Evolutionary conservation across 805 yeast species (phyloP), one percentile per base, ranked within the genome.

Genomic region (Zygotorulaspora danielsina): DNA sequence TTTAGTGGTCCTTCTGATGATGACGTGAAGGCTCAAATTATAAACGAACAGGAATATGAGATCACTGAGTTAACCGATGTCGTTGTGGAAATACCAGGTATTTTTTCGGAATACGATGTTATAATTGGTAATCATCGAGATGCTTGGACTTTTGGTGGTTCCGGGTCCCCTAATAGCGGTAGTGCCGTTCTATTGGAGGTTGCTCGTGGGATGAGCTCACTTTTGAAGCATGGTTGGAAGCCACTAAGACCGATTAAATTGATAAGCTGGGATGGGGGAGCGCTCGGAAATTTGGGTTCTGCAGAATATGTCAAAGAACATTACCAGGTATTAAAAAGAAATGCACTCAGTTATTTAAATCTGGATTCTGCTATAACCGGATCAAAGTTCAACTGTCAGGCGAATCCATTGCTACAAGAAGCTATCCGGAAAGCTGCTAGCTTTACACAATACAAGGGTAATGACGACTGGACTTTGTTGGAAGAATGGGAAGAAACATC

Each of bases 221-320:
- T 78, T 32, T 49, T 61, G 6, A 57, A 66, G 32, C 55, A 62
- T 5, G 83, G 82, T 1, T 85, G 89, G 89, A 74, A 72, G 52
- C 94, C 94, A 8, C 58, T 74, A 36, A 67, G 93, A 52, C 76
- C 88, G 0, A 79, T 86, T 17, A 69, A 76, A 38, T 67, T 86
- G 32, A 81, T 81, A 0, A 78, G 84, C 19, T 86, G 88, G 88
- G 95, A 86, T 61, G 94, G 85, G 24, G 88, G 79, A 48, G 86
- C 80, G 53, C 75, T 74, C 46, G 90, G 84, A 0, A 64, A 78
- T 39, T 48, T 85, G 20, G 95, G 95, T 1, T 78, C 88, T 0
- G 80, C 93, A 0, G 93, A 85, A 52, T 83, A 72, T 65, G 87
- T 81, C 5, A 90, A 84, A 57, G 76, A 77, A 33, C 66, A 75